phyloP scores from a whole-genome alignment of 768 basidiomycete species.

The Mycena albidolilacea region DNA sequence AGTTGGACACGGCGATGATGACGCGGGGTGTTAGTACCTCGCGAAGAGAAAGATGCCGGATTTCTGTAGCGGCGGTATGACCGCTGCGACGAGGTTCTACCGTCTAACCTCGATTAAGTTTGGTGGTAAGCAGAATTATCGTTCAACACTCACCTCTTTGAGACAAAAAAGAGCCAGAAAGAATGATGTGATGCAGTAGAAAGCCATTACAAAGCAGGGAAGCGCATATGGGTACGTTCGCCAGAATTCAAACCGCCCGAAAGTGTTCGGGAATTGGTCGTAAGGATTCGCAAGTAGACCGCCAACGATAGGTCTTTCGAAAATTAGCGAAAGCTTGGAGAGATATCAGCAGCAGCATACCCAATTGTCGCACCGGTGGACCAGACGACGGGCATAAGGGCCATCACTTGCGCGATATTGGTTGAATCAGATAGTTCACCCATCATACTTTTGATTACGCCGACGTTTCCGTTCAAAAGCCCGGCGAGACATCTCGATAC shows the following conservation, averaged over 20 bases:
- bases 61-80: neutral
- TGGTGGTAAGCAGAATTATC: neutral
- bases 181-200: constrained; percentile 8
- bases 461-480: constrained; percentile 8
- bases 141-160: neutral
- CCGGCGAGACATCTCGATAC: neutral
- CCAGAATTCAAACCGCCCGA: constrained; percentile 12
- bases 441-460: constrained; percentile 12
- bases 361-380: constrained; percentile 5
- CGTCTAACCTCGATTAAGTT: neutral
- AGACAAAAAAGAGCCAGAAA: neutral
- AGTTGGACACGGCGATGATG: constrained; percentile 1
- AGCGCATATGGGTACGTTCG: constrained; percentile 11
- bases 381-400: constrained; percentile 7
- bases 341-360: neutral
- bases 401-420: neutral
- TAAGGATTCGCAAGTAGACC: constrained; percentile 1
- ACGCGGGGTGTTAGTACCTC: neutral
- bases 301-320: neutral
- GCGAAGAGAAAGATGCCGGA: constrained; percentile 4
- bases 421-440: neutral
- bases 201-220: constrained; percentile 4
- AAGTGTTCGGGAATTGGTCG: constrained; percentile 4
- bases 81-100: neutral
- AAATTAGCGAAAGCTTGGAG: neutral